Base-by-base conservation (phyloP, 2,329 filamentous ascomycete species). In the Geosmithia flava region DNA sequence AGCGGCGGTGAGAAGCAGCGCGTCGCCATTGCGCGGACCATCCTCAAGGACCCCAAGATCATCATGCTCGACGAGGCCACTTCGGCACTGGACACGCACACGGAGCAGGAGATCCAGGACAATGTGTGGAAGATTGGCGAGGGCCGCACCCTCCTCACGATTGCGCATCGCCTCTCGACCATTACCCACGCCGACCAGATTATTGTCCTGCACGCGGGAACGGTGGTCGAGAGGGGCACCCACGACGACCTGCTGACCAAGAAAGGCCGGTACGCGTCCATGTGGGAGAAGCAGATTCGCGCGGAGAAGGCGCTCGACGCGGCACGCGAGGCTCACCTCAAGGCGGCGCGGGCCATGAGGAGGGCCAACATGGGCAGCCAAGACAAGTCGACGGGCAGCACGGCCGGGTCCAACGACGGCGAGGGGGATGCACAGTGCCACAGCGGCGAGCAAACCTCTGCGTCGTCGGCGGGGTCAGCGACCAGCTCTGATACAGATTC, bases 21-120 rank as follows among this genome's bases (percentile, higher is more conserved):
- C 47, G 87, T 96, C 45, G 90, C 90, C 3, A 95, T 96, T 63
- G 90, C 90, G 19, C 83, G 90, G 48, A 95, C 90, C 0, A 93
- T 96, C 53, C 74, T 96, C 54, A 96, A 96, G 66, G 81, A 95
- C 55, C 89, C 90, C 1, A 82, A 84, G 47, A 90, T 96, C 58
- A 95, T 95, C 59, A 84, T 96, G 67, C 72, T 96, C 40, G 90
- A 96, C 61, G 90, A 96, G 66, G 90, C 90, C 13, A 96, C 89
- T 1, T 91, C 90, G 33, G 89, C 90, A 10, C 72, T 96, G 29
- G 90, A 96, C 61, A 89, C 87, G 0, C 87, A 93, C 54, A 96
- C 90, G 0, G 90, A 96, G 64, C 86, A 94, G 62, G 85, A 94
- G 60, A 95, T 96, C 51, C 90, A 96, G 65, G 79, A 84, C 50